These are phyloP conservation scores for Sistotremastrum suecicum DNA, from an alignment of 768 basidiomycete species.

Conservation along the genomic window DNA sequence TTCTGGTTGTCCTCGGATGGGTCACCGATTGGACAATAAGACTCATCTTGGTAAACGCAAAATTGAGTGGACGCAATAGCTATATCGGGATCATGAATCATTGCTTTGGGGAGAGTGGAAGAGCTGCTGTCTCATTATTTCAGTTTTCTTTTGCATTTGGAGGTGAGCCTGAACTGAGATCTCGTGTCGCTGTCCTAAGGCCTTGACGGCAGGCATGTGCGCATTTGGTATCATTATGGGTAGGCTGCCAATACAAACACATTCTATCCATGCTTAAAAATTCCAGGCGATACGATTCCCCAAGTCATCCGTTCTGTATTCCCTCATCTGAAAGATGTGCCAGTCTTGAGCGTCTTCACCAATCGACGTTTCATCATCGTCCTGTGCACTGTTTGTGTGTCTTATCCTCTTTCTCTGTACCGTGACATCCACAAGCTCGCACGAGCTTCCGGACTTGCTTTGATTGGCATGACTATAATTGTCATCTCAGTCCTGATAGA, in stretches of 20 bases:
- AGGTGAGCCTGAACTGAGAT: conserved; percentile 32
- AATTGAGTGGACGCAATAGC: conserved; percentile 81
- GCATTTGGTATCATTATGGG: conserved; percentile 94
- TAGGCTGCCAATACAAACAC: conserved; percentile 10
- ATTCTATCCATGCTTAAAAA: background rate
- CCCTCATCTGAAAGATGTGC: conserved; percentile 46
- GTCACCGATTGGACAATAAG: conserved; percentile 98
- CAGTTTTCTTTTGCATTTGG: conserved; percentile 98
- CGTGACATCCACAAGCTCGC: conserved; percentile 96
- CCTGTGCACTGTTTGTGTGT: conserved; percentile 76
- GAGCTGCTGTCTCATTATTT: conserved; percentile 89
- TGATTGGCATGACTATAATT: conserved; percentile 89
- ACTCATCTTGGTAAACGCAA: conserved; percentile 89
- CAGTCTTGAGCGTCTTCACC: conserved; percentile 62
- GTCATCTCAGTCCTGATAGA: conserved; percentile 74
- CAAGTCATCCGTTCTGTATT: conserved; percentile 84
- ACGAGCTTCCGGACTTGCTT: conserved; percentile 81
- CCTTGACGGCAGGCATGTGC: conserved; percentile 64
- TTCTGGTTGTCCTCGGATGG: conserved; percentile 64
- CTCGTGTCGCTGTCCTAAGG: conserved; percentile 1
- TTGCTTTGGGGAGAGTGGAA: conserved; percentile 84
- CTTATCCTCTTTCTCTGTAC: conserved; percentile 89
- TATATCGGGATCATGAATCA: conserved; percentile 93
- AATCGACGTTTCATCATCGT: conserved; percentile 84
- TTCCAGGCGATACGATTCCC: conserved; percentile 82